Percentiles rank a stretch among this genome's conserved stretches.
Evolutionary conservation across 1,139 yeast genomes (phyloP).

Genomic region (Taphrina confusa): DNA sequence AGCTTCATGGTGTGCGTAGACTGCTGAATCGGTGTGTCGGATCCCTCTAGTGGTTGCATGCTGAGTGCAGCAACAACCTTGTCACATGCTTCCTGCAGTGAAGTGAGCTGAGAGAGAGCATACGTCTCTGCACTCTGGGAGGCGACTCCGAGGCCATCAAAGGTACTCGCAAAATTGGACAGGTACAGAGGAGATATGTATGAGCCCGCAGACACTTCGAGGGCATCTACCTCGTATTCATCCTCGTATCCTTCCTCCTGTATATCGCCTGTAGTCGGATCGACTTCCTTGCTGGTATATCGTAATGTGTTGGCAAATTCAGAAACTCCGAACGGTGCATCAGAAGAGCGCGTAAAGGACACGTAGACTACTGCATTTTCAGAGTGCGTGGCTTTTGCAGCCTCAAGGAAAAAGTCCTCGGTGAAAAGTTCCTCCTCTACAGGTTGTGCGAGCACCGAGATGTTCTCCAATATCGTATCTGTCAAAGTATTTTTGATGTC

Average conservation of each 20-base stretch:
- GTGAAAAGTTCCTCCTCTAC: slow-evolving; percentile 52
- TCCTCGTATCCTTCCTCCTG: slow-evolving; percentile 89
- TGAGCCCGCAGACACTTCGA: slow-evolving; percentile 77
- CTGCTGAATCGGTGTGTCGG: slow-evolving; percentile 65
- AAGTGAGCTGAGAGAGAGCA: slow-evolving; percentile 52
- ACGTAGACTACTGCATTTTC: slow-evolving; percentile 76
- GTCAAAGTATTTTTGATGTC: slow-evolving; percentile 81
- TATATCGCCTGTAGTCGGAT: slow-evolving; percentile 70
- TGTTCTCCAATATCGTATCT: slow-evolving; percentile 74
- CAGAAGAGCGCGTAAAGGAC: slow-evolving; percentile 63
- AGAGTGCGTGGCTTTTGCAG: slow-evolving; percentile 70
- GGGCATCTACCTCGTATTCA: slow-evolving; percentile 85
- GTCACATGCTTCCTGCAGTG: slow-evolving; percentile 54
- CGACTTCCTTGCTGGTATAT: slow-evolving; percentile 77
- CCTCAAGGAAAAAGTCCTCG: slow-evolving; percentile 75
- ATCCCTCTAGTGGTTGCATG: slow-evolving; percentile 77
- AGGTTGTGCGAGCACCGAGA: slow-evolving; percentile 70
- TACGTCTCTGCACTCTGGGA: slow-evolving; percentile 63
- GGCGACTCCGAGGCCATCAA: slow-evolving; percentile 63
- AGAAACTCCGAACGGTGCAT: slow-evolving; percentile 52
- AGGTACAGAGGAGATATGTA: slow-evolving; percentile 75
- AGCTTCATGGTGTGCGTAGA: slow-evolving; percentile 74
- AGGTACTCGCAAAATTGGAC: slow-evolving; percentile 71
- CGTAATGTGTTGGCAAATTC: slow-evolving; percentile 69
- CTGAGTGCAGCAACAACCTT: slow-evolving; percentile 51